Base-by-base conservation (phyloP, 371 early-diverging fungal species). In the Coemansia linderi region DNA sequence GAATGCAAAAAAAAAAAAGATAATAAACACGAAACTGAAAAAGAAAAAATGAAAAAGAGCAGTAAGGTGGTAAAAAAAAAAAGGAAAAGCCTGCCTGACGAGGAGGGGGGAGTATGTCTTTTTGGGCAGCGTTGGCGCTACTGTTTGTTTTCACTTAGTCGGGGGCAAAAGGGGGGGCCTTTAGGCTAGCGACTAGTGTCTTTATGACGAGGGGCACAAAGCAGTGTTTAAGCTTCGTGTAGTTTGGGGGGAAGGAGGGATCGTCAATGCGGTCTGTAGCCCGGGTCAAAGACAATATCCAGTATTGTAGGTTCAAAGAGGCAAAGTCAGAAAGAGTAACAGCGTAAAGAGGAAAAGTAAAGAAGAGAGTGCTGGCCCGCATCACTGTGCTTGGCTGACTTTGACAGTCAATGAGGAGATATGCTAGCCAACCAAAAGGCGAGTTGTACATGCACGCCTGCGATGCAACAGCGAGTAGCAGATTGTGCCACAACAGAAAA, bases 51-150 rank as follows among this genome's bases (percentile, higher is more conserved):
- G 22, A 39, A 29, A 63, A 17, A 22, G 27, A n/a, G 36, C 52
- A 52, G 33, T 50, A 63, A n/a, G 24, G 33, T 17, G 36, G 40
- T 33, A 36, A 48, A 62, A 62, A 62, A 9, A 13, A 12, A 8
- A 24, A 27, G 37, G 24, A n/a, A 36, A 24, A 36, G 9, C 17
- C 12, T 52, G 52, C 52, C 29, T 52, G 52, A 33, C 22, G 22
- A 22, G 22, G 22, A 33, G 33, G 33, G 5, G 29, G 52, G 29
- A n/a, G n/a, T 29, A n/a, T 40, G 10, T 36, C 33, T 46, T 19
- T 31, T 41, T 24, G 67, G 67, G 8, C 67, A 56, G 61, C 67
- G 67, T 67, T 67, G 67, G 67, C 50, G 46, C 50, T 67, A 67
- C 67, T 67, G 67, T 57, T 36, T 57, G 57, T 57, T 57, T 33